A percentile compares a stretch with the other conserved stretches of the same genome.
Conservation (phyloP, 2,329 filamentous ascomycete genomes). For the Paecilomyces fulvus region DNA sequence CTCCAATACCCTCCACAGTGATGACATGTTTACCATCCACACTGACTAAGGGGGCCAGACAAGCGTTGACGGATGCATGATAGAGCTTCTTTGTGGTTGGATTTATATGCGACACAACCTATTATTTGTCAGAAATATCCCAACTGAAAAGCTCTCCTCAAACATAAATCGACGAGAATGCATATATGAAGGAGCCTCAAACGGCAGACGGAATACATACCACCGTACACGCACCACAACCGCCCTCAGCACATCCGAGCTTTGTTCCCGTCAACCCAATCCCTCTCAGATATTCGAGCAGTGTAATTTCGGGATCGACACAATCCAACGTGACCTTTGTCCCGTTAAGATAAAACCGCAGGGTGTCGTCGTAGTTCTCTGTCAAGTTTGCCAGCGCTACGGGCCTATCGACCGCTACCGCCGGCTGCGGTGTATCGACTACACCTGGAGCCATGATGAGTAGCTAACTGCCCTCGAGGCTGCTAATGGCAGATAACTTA, state of each 20-base stretch:
- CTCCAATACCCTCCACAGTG: slow-evolving; percentile 92
- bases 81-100: slow-evolving; percentile 88
- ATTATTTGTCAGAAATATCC: slow-evolving; percentile 17
- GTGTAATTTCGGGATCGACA: slow-evolving; percentile 81
- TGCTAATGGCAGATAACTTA: neutral
- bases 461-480: neutral
- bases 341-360: slow-evolving; percentile 91
- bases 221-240: slow-evolving; percentile 92
- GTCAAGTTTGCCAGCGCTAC: slow-evolving; percentile 55
- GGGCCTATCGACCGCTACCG: slow-evolving; percentile 37
- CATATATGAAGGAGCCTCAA: neutral
- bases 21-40: slow-evolving; percentile 97
- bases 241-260: slow-evolving; percentile 90
- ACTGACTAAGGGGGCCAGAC: slow-evolving; percentile 82
- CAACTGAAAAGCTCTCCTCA: neutral
- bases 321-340: slow-evolving; percentile 79
- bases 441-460: slow-evolving; percentile 50
- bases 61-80: slow-evolving; percentile 94
- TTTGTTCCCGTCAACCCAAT: slow-evolving; percentile 94
- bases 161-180: neutral
- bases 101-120: slow-evolving; percentile 83
- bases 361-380: slow-evolving; percentile 71
- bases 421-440: slow-evolving; percentile 37
- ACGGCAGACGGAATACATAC: slow-evolving; percentile 35
- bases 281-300: slow-evolving; percentile 86